These are phyloP conservation scores for Daldinia vernicosa DNA, from an alignment of 495 filamentous ascomycete genomes.

Conservation along the genomic window DNA sequence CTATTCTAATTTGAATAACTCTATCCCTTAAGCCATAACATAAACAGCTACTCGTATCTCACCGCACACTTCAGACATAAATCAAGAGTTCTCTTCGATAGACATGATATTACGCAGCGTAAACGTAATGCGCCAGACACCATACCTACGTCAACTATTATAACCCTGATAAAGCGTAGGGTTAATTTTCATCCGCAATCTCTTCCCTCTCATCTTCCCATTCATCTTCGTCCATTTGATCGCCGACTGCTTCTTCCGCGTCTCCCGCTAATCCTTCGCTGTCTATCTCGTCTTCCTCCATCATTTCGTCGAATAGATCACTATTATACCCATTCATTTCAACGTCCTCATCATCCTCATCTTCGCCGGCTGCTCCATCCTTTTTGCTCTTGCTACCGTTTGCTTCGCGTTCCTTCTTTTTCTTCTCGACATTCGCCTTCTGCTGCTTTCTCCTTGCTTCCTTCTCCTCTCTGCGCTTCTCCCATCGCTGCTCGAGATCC, in stretches of 20 bases:
- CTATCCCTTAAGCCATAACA: not conserved
- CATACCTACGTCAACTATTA: slow-evolving; percentile 6
- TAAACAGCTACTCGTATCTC: not conserved
- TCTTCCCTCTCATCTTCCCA: slow-evolving; percentile 63
- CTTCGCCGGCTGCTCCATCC: slow-evolving; percentile 56
- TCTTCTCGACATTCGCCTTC: slow-evolving; percentile 86
- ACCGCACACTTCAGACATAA: not conserved
- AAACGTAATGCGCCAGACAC: slow-evolving; percentile 15
- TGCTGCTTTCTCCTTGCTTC: slow-evolving; percentile 81
- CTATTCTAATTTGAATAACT: not conserved
- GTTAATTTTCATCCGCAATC: slow-evolving; percentile 44
- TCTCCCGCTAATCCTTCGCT: slow-evolving; percentile 65
- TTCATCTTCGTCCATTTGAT: slow-evolving; percentile 62
- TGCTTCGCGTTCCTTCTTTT: slow-evolving; percentile 65
- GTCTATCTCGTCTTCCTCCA: slow-evolving; percentile 64
- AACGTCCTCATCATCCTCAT: slow-evolving; percentile 68
- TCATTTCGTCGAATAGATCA: slow-evolving; percentile 62
- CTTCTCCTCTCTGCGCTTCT: slow-evolving; percentile 78
- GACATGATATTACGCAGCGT: slow-evolving; percentile 15
- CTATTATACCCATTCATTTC: slow-evolving; percentile 63
- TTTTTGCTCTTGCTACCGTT: slow-evolving; percentile 57
- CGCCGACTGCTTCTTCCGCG: slow-evolving; percentile 66
- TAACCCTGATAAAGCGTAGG: not conserved
- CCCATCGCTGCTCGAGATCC: slow-evolving; percentile 82
- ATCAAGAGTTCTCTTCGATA: not conserved